Base-by-base conservation (phyloP, 2,329 filamentous ascomycete species). In the Ceratocystis papillata region DNA sequence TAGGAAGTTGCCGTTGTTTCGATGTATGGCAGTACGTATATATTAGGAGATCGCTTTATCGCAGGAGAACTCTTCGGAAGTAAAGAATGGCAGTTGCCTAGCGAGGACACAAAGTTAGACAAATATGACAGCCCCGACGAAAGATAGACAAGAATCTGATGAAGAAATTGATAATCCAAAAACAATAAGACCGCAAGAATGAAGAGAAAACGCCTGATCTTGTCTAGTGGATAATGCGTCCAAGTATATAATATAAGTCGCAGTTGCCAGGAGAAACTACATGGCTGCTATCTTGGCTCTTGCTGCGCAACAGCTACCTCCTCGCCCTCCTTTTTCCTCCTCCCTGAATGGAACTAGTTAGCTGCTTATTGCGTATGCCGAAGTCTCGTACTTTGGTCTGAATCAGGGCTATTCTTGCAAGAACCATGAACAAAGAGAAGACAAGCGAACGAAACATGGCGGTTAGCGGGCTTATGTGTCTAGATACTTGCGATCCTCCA, bases 171-270 rank as follows among this genome's bases (percentile, higher is more conserved):
- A 59, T 7, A 37, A 8, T 25, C 10, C 25, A 33, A 25, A 33
- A n/a, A 33, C 53, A 57, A 57, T 17, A 33, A 57, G 22, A 33
- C 7, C 2, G n/a, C 17, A 25, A 37, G 55, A 59, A 59, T 59
- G 55, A 59, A 37, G 55, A 37, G 33, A 41, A 59, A 1, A 20
- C 55, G 12, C 55, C 55, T 30, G 33, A 37, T 5, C 25, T 3
- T 20, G 12, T 2, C 17, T n/a, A 15, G 55, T 4, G 55, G 55
- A 59, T 59, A 25, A 28, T 15, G 48, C 33, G 25, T 55, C 8
- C 5, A 55, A 55, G 28, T 59, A 59, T 30, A n/a, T 59, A 37
- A 59, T 30, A n/a, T 59, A 37, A 59, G 55, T 20, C 7, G 28
- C 17, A 59, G 55, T 59, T 30, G 53, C 53, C 28, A 33, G n/a